Conservation (phyloP, 1,139 yeast species). For the Pichia sp. region DNA sequence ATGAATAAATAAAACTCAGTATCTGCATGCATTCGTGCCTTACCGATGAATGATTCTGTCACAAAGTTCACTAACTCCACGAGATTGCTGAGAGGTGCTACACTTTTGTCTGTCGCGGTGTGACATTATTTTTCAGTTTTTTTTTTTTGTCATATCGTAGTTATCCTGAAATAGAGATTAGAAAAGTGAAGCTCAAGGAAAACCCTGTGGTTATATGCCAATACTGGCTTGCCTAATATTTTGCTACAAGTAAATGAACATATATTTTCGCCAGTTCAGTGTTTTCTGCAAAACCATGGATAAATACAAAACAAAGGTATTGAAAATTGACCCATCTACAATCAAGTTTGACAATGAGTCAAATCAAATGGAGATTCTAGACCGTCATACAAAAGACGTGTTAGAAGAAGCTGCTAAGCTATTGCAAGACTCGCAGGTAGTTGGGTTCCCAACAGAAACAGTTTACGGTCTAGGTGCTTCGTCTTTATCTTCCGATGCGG, state of each 20-base stretch:
- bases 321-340: slow-evolving; percentile 42
- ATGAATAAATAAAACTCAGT: no score
- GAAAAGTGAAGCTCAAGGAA: background rate
- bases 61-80: background rate
- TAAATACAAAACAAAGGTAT: slow-evolving; percentile 34
- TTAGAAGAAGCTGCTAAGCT: slow-evolving; percentile 56
- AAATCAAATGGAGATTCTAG: slow-evolving; percentile 36
- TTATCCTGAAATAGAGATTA: background rate
- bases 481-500: slow-evolving; percentile 69
- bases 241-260: slow-evolving; percentile 1
- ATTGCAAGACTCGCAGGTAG: slow-evolving; percentile 52
- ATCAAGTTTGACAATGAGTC: slow-evolving; percentile 37
- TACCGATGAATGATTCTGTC: background rate
- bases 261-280: slow-evolving; percentile 7
- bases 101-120: background rate
- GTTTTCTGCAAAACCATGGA: background rate
- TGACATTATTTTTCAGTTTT: background rate
- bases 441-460: slow-evolving; percentile 95
- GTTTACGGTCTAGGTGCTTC: slow-evolving; percentile 95
- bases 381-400: slow-evolving; percentile 45
- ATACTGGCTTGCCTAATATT: no score
- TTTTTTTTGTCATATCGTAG: background rate
- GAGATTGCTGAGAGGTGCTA: background rate
- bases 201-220: no score
- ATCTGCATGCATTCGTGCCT: background rate